Percentiles rank a stretch among this genome's conserved stretches.
Conservation (phyloP, 2,329 filamentous ascomycete genomes). For the Fusarium sp. region DNA sequence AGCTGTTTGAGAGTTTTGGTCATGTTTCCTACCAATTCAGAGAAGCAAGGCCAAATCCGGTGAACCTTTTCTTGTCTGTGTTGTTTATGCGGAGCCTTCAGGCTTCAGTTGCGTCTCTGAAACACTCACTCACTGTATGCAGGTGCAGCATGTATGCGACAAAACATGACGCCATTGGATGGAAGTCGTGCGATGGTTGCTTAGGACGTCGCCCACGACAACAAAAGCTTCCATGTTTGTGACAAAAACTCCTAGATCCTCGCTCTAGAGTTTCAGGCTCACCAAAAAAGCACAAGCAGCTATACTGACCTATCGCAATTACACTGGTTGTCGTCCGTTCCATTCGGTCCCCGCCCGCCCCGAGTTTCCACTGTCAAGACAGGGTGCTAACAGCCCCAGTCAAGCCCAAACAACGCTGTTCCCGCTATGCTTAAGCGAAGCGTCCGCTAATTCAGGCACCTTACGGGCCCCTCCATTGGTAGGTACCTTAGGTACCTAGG, state of each 20-base stretch:
- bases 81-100: constrained; percentile 15
- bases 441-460: constrained; percentile 26
- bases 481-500: not conserved
- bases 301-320: constrained; percentile 34
- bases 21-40: not conserved
- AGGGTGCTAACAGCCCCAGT: constrained; percentile 9
- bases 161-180: not conserved
- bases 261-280: constrained; percentile 41
- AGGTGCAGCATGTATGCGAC: constrained; percentile 1
- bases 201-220: constrained; percentile 4
- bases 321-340: constrained; percentile 25
- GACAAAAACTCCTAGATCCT: constrained; percentile 34
- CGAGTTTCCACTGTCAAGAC: not conserved
- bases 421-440: constrained; percentile 44
- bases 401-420: constrained; percentile 39
- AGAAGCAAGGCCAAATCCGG: not conserved
- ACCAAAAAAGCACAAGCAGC: constrained; percentile 35
- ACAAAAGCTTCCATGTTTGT: constrained; percentile 15
- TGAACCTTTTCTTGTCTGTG: not conserved
- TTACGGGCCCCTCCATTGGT: constrained; percentile 8
- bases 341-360: constrained; percentile 18
- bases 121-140: constrained; percentile 22
- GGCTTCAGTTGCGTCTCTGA: constrained; percentile 8
- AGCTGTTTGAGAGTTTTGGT: not conserved
- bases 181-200: not conserved